Percentiles rank a stretch among this genome's conserved stretches.
phyloP scores from a whole-genome alignment of 768 basidiomycete species.

The Psilocybe azurescens region DNA sequence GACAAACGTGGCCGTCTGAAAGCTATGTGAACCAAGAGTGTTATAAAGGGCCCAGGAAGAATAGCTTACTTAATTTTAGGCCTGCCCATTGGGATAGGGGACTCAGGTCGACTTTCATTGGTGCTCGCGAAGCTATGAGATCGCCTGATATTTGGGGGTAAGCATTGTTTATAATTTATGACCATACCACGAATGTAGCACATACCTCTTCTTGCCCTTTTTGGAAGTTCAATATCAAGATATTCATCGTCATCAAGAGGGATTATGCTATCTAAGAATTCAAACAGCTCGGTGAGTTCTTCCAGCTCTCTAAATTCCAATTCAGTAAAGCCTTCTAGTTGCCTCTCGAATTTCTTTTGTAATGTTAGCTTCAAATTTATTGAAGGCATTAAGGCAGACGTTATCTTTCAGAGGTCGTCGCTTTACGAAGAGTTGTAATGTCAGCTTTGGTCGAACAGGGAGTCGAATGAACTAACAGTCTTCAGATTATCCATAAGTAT shows the following conservation, averaged over 20 bases:
- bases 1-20: slow-evolving; percentile 62
- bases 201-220: slow-evolving; percentile 56
- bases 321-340: slow-evolving; percentile 74
- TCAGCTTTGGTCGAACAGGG: not conserved
- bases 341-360: slow-evolving; percentile 76
- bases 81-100: slow-evolving; percentile 38
- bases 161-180: slow-evolving; percentile 3
- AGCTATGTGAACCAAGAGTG: not conserved
- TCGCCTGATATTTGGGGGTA: slow-evolving; percentile 42
- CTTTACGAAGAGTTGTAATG: slow-evolving; percentile 26
- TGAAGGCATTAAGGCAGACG: slow-evolving; percentile 69
- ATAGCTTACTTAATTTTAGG: slow-evolving; percentile 45
- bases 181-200: not conserved
- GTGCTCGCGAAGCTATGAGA: slow-evolving; percentile 63
- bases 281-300: slow-evolving; percentile 65
- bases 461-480: slow-evolving; percentile 43
- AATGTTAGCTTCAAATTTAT: slow-evolving; percentile 69
- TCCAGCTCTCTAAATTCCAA: slow-evolving; percentile 72
- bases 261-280: slow-evolving; percentile 74
- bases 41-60: not conserved
- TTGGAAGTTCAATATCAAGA: slow-evolving; percentile 41
- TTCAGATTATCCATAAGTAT: slow-evolving; percentile 64
- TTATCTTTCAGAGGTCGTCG: slow-evolving; percentile 55
- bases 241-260: slow-evolving; percentile 69
- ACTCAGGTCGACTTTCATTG: slow-evolving; percentile 39